Conservation (phyloP, 2,329 filamentous ascomycete species). For the Talaromyces funiculosus region DNA sequence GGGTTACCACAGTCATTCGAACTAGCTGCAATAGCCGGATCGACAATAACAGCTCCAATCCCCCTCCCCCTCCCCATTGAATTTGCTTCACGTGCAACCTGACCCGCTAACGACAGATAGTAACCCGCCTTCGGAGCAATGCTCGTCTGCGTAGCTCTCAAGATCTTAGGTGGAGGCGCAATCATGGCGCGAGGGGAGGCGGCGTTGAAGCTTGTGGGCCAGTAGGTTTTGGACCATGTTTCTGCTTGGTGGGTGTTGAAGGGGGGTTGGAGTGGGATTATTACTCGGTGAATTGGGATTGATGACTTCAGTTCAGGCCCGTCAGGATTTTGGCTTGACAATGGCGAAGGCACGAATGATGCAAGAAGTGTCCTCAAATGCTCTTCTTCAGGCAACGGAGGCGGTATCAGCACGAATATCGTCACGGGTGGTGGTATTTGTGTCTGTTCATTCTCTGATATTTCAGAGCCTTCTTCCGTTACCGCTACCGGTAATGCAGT, state of each 20-base stretch:
- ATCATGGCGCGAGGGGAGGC: constrained; percentile 39
- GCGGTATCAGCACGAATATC: constrained; percentile 38
- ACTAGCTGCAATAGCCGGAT: constrained; percentile 18
- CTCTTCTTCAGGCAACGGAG: constrained; percentile 35
- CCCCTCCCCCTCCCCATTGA: constrained; percentile 32
- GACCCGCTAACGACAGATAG: constrained; percentile 37
- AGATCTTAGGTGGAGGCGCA: constrained; percentile 36
- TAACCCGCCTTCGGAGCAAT: constrained; percentile 33
- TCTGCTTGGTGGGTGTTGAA: constrained; percentile 36
- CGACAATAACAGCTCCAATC: constrained; percentile 43
- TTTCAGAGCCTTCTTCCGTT: not conserved
- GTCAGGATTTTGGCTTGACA: not conserved
- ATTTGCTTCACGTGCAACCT: constrained; percentile 35
- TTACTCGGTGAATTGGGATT: constrained; percentile 26
- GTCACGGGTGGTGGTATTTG: constrained; percentile 17
- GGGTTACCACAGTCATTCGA: constrained; percentile 25
- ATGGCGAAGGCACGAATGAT: constrained; percentile 27
- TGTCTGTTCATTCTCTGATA: not conserved
- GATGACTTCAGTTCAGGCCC: not conserved
- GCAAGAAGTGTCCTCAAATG: constrained; percentile 31
- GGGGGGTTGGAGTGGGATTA: constrained; percentile 39
- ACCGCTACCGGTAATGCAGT: not conserved
- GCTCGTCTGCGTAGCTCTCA: constrained; percentile 29
- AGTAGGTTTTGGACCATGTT: constrained; percentile 36
- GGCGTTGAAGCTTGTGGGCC: constrained; percentile 43